Evolutionary conservation across 192 early-diverging fungal species (phyloP), one percentile per base, ranked within the genome.

Genomic region (Funneliformis mosseae): DNA sequence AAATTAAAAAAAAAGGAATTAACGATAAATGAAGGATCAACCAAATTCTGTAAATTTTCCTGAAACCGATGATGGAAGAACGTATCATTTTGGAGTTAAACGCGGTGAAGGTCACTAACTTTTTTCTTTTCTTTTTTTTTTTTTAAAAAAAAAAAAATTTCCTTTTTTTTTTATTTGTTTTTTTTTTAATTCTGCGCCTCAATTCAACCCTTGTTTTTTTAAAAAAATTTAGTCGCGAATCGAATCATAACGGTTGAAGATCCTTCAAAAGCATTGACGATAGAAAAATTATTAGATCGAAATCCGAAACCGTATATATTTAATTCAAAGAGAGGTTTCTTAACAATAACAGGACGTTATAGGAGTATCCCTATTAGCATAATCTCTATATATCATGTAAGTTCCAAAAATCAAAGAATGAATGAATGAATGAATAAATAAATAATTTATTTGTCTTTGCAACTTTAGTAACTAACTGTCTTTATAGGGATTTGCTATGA

Each of bases 211-310:
- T 70, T 70, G 43, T 10, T 23, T 42, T n/a, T 42, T 39, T 43
- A 42, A 39, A 39, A 21, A 14, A 69, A 21, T 21, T 8, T n/a
- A 70, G 92, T 96, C 10, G 93, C 95, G 23, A 96, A 97, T 88
- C 89, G 95, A 70, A 91, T 98, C 41, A 63, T 97, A 64, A 96
- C 95, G 0, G 97, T 98, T 39, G 96, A 96, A 42, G 95, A 98
- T 84, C 91, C 89, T 8, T 85, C 88, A 67, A 89, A 96, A 38
- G 95, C 95, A 7, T 84, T 83, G 8, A 81, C 82, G 46, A 87
- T 98, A 50, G 89, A 93, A 8, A 75, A 84, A 59, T 83, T 85
- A 38, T 82, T 97, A 23, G 94, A 96, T 76, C 80, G 78, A 10
- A 90, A 90, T 74, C 82, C 84, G 25, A 86, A 89, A 63, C 59